These are phyloP conservation scores for Rhizomucor pusillus DNA, from an alignment of 371 early-diverging fungal genomes.

Conservation along the genomic window DNA sequence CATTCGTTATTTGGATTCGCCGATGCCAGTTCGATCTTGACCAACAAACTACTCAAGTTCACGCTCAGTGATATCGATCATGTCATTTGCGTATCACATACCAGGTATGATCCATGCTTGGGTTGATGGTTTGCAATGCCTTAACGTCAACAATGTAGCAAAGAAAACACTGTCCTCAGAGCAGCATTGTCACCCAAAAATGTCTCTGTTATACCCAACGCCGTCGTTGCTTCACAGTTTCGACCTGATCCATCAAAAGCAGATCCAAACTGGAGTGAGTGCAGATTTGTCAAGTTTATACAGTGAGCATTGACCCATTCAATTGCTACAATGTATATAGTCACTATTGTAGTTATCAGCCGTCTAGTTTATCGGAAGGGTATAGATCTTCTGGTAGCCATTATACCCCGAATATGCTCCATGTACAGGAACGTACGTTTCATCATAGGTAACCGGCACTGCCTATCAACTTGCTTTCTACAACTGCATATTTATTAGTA, in stretches of 20 bases:
- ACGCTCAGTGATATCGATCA: constrained; percentile 93
- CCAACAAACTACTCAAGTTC: constrained; percentile 94
- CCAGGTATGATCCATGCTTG: constrained; percentile 71
- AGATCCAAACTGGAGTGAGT: constrained; percentile 77
- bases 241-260: constrained; percentile 77
- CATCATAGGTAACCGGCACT: constrained; percentile 89
- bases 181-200: constrained; percentile 86
- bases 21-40: constrained; percentile 90
- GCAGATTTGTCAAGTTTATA: no score
- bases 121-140: no score
- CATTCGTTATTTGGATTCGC: constrained; percentile 99
- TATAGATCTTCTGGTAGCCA: constrained; percentile 88
- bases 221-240: constrained; percentile 91
- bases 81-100: constrained; percentile 98
- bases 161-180: constrained; percentile 96
- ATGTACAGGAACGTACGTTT: constrained; percentile 83
- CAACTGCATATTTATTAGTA: no score
- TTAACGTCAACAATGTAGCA: constrained; percentile 61
- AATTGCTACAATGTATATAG: constrained; percentile 30
- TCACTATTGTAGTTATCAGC: constrained; percentile 93
- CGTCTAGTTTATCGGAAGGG: constrained; percentile 98
- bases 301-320: no score
- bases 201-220: constrained; percentile 99
- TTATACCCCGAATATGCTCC: constrained; percentile 94
- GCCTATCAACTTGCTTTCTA: no score